A percentile compares a stretch with the other conserved stretches of the same genome.
phyloP scores from a whole-genome alignment of 768 basidiomycete genomes.

The Vishniacozyma victoriae region DNA sequence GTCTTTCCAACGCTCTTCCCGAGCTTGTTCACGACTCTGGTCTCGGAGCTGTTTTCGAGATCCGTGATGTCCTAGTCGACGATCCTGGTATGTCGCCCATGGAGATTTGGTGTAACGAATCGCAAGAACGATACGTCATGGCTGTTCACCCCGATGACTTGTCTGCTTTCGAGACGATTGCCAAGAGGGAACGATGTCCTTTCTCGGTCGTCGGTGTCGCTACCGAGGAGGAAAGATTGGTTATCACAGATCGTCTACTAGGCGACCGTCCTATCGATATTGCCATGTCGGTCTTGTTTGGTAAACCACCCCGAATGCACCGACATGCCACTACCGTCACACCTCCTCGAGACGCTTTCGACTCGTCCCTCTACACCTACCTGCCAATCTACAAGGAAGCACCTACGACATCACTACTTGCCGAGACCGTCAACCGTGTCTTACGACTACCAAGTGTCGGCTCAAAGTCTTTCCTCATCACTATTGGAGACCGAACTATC shows the following conservation, averaged over 20 bases:
- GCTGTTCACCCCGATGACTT: conserved; percentile 66
- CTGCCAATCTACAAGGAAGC: conserved; percentile 48
- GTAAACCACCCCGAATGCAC: conserved; percentile 88
- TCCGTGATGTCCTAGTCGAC: conserved; percentile 84
- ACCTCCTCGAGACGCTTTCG: conserved; percentile 57
- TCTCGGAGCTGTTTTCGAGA: conserved; percentile 88
- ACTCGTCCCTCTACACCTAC: conserved; percentile 63
- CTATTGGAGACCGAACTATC: conserved; percentile 91
- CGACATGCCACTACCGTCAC: conserved; percentile 59
- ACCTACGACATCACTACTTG: conserved; percentile 51
- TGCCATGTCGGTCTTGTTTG: conserved; percentile 91
- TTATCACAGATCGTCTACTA: conserved; percentile 82
- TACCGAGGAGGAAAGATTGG: conserved; percentile 69
- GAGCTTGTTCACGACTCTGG: conserved; percentile 93
- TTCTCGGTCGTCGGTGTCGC: conserved; percentile 87
- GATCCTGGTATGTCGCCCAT: conserved; percentile 94
- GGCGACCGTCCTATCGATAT: conserved; percentile 74
- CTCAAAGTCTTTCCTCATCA: conserved; percentile 96
- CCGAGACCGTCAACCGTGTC: conserved; percentile 68
- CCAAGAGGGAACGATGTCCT: conserved; percentile 83
- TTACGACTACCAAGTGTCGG: conserved; percentile 86
- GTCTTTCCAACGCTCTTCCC: conserved; percentile 90
- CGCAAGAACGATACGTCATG: conserved; percentile 93
- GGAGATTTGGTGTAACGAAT: conserved; percentile 99
- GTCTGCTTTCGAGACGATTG: conserved; percentile 65